Evolutionary conservation across 2,329 filamentous ascomycete genomes (phyloP).

Genomic region (Parastagonospora avenae): DNA sequence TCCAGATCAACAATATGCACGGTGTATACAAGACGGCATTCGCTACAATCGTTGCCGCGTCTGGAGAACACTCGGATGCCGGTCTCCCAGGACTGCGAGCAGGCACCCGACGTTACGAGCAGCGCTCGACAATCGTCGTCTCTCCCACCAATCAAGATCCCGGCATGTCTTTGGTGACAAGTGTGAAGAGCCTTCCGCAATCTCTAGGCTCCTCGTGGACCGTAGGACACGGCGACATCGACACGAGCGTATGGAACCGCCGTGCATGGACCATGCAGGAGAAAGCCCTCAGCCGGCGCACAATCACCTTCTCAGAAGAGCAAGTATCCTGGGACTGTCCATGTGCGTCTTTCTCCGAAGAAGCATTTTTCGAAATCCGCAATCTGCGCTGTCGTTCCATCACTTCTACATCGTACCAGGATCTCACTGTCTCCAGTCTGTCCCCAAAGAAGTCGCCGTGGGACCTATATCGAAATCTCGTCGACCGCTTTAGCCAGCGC

Average conservation of each 20-base stretch:
- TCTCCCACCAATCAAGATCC: neutral
- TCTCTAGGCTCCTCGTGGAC: neutral
- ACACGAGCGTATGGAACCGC: neutral
- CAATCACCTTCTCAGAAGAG: neutral
- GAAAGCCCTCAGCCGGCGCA: neutral
- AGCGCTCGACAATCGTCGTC: neutral
- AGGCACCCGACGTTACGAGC: neutral
- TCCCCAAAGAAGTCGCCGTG: neutral
- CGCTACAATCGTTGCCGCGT: conserved; percentile 10
- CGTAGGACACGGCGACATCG: neutral
- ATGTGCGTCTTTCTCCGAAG: neutral
- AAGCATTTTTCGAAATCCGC: neutral
- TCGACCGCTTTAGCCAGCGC: neutral
- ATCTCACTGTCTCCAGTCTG: neutral
- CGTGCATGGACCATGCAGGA: neutral
- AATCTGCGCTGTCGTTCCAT: neutral
- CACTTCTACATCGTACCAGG: neutral
- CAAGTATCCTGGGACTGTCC: neutral
- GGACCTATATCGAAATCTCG: neutral
- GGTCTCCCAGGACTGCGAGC: neutral
- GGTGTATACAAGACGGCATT: conserved; percentile 5
- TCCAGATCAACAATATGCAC: conserved; percentile 12
- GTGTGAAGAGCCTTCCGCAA: neutral
- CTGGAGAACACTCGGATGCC: conserved; percentile 5
- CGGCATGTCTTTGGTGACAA: neutral